phyloP scores from a whole-genome alignment of 2,329 filamentous ascomycete species.

The Colletotrichum limetticola region DNA sequence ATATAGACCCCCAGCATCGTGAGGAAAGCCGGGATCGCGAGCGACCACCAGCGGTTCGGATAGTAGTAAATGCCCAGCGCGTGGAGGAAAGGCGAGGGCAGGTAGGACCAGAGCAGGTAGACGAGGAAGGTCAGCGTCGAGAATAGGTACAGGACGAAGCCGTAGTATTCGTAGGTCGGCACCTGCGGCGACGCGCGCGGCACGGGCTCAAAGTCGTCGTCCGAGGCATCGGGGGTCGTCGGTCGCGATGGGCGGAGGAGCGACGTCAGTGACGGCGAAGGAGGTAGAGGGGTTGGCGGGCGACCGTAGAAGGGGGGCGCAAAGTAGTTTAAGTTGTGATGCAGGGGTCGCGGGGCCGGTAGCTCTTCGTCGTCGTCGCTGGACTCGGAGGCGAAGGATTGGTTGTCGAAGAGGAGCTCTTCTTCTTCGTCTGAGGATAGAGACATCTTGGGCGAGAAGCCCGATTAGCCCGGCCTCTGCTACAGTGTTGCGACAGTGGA shows the following conservation, averaged over 20 bases:
- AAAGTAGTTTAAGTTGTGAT: constrained; percentile 62
- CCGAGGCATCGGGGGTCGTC: constrained; percentile 90
- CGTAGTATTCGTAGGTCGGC: constrained; percentile 99
- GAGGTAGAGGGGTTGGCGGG: constrained; percentile 93
- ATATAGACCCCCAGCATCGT: constrained; percentile 92
- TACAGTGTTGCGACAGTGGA: not conserved
- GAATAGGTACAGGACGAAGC: constrained; percentile 95
- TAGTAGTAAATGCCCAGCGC: constrained; percentile 97
- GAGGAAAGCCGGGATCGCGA: constrained; percentile 90
- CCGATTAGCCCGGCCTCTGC: constrained; percentile 14
- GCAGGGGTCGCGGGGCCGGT: constrained; percentile 54
- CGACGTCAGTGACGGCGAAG: constrained; percentile 91
- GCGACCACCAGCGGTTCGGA: constrained; percentile 96
- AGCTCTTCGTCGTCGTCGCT: constrained; percentile 42
- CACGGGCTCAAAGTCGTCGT: constrained; percentile 83
- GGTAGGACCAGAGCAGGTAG: constrained; percentile 84
- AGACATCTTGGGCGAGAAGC: constrained; percentile 28
- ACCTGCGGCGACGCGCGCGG: constrained; percentile 91
- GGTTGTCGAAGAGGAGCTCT: constrained; percentile 22
- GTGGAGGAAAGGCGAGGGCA: constrained; percentile 91
- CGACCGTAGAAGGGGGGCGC: constrained; percentile 95
- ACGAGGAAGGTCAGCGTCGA: constrained; percentile 82
- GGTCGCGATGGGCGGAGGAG: constrained; percentile 91
- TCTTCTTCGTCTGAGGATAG: constrained; percentile 37
- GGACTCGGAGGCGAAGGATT: constrained; percentile 30